A percentile compares a stretch with the other conserved stretches of the same genome.
phyloP scores from a whole-genome alignment of 108 stramenopile genomes.

The Aurantiochytrium sp. region DNA sequence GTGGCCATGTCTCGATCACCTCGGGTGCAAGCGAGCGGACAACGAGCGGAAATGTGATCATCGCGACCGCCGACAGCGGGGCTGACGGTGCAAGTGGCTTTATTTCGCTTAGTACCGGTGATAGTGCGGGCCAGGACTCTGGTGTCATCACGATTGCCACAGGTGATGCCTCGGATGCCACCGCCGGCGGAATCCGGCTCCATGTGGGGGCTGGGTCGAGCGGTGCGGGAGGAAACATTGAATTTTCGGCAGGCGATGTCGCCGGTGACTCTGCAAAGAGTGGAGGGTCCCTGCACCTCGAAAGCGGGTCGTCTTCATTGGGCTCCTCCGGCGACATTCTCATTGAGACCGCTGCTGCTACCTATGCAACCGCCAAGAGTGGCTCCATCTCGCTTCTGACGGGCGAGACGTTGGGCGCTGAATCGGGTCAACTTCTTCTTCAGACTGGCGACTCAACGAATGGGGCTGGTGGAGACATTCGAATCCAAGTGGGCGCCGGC shows the following conservation, averaged over 20 bases:
- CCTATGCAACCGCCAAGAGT: not conserved
- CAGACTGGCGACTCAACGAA: constrained; percentile 20
- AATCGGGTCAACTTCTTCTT: not conserved
- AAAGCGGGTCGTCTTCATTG: not conserved
- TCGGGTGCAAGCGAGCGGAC: not conserved
- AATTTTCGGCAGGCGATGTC: not conserved
- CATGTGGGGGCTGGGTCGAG: not conserved
- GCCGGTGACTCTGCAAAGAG: not conserved
- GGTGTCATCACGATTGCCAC: not conserved
- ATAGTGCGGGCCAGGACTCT: not conserved
- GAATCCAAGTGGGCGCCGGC: constrained; percentile 35
- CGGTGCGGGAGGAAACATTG: not conserved
- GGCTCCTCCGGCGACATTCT: not conserved
- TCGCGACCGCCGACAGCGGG: not conserved
- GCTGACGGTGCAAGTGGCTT: not conserved
- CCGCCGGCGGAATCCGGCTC: not conserved
- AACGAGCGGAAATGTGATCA: not conserved
- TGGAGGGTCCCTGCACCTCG: not conserved
- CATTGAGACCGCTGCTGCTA: not conserved
- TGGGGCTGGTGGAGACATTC: constrained; percentile 23
- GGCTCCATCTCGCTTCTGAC: not conserved
- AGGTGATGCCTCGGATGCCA: not conserved
- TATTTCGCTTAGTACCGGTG: not conserved
- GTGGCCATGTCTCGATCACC: not conserved
- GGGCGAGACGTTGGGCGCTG: not conserved